Percentiles rank a stretch among this genome's conserved stretches.
Conservation (phyloP, 805 yeast species). For the Suhomyces sp. region DNA sequence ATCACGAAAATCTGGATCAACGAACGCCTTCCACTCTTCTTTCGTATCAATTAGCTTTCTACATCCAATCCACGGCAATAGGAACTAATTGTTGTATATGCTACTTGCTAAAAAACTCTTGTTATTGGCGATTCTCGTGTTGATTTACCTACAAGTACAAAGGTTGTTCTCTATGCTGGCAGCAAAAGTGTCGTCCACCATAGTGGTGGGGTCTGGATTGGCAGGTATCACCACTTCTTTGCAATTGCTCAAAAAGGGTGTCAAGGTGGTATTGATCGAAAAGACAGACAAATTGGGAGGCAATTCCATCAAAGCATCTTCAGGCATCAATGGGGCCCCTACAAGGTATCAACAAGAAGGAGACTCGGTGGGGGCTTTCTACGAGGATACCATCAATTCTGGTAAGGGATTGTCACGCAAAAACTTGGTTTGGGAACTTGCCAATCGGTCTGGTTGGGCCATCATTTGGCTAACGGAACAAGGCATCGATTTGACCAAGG, state of each 20-base stretch:
- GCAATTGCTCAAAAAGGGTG: constrained; percentile 34
- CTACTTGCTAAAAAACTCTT: no score
- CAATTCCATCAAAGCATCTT: constrained; percentile 60
- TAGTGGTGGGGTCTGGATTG: constrained; percentile 56
- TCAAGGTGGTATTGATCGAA: constrained; percentile 48
- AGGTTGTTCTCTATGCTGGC: no score
- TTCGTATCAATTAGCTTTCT: no score
- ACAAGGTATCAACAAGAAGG: constrained; percentile 25
- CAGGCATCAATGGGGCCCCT: constrained; percentile 53
- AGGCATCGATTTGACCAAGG: constrained; percentile 30
- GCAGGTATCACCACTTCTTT: constrained; percentile 53
- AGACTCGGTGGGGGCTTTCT: constrained; percentile 29
- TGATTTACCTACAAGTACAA: no score
- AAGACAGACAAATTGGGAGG: constrained; percentile 54
- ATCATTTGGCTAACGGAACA: constrained; percentile 33
- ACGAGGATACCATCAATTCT: constrained; percentile 30
- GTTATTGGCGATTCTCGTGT: no score
- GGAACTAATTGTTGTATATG: no score
- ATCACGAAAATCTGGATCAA: no score
- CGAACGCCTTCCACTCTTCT: no score
- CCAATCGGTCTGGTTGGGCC: constrained; percentile 27
- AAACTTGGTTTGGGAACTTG: constrained; percentile 25
- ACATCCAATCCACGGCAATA: no score
- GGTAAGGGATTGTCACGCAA: constrained; percentile 30
- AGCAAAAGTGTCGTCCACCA: no score